Base-by-base conservation (phyloP, 208 protist genomes). In the Leishmania gerbilli region DNA sequence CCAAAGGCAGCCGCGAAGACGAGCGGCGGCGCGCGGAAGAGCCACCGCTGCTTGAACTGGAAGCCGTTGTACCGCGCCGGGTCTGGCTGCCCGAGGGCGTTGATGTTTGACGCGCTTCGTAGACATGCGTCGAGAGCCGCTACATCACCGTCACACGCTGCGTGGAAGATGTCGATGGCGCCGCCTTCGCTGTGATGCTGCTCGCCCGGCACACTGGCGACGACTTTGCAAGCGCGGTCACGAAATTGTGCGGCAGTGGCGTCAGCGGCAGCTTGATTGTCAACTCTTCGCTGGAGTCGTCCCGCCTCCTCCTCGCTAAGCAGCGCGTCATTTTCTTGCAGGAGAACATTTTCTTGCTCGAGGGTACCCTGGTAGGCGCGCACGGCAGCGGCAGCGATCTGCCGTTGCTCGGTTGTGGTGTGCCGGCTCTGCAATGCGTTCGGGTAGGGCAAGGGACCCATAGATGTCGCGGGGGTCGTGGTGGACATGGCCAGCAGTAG, bases 71-170 rank as follows among this genome's bases (percentile, higher is more conserved):
- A 95, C 60, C 71, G 83, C 49, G 71, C 71, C 21, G 89, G 88
- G 75, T 90, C 83, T 8, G 95, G 95, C 85, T 96, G 91, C 13
- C 95, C 95, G 8, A 89, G 15, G 56, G 75, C 86, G 80, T 97
- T 92, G 27, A 97, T 88, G 65, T 78, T 31, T 45, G 80, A 77
- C 37, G 64, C 74, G 7, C 74, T 24, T 31, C 58, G 64, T 24
- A 91, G 56, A 74, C 88, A 90, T 76, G 78, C 85, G 11, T 75
- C 45, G 5, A 94, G 77, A 64, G 85, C 86, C 4, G 47, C 77
- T 27, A 91, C 86, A 80, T 96, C 92, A 37, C 94, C 92, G 68
- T 97, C 90, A 68, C 92, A 96, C 27, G 94, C 92, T 1, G 94
- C 94, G 47, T 91, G 83, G 56, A 90, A 97, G 34, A 97, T 90